phyloP scores from a whole-genome alignment of 2,329 filamentous ascomycete species.

The Karstenula rhodostoma region DNA sequence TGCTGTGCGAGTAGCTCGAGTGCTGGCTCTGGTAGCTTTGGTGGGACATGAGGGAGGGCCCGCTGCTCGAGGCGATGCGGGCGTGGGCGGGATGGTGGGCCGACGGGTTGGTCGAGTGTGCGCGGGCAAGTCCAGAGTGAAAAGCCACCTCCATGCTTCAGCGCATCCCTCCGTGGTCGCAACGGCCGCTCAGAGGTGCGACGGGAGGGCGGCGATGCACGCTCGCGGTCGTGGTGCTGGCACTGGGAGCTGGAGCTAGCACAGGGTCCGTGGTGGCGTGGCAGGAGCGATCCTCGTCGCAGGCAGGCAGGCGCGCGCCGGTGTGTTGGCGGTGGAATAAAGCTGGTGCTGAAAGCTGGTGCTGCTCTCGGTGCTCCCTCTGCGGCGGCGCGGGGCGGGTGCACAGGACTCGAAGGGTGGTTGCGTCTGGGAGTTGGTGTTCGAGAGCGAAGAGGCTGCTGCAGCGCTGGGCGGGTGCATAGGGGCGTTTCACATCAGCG shows the following conservation, averaged over 20 bases:
- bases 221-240: slow-evolving; percentile 6
- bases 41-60: slow-evolving; percentile 52
- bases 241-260: background rate
- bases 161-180: slow-evolving; percentile 26
- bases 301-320: slow-evolving; percentile 7
- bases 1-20: slow-evolving; percentile 57
- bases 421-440: background rate
- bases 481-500: slow-evolving; percentile 27
- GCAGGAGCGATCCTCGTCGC: slow-evolving; percentile 8
- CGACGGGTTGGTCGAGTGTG: slow-evolving; percentile 33
- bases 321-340: background rate
- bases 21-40: slow-evolving; percentile 58
- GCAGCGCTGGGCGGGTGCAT: slow-evolving; percentile 28
- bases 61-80: slow-evolving; percentile 46
- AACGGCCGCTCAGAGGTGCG: slow-evolving; percentile 10
- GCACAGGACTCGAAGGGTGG: slow-evolving; percentile 1
- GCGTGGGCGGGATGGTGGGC: slow-evolving; percentile 36
- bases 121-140: slow-evolving; percentile 35
- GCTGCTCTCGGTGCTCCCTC: too few relatives aligned
- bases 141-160: slow-evolving; percentile 49
- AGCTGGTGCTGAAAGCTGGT: background rate
- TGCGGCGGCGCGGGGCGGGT: slow-evolving; percentile 5
- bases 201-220: background rate
- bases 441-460: slow-evolving; percentile 18
- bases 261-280: slow-evolving; percentile 10